phyloP scores from a whole-genome alignment of 176 grass and related monocot species.

The Carex scoparia region DNA sequence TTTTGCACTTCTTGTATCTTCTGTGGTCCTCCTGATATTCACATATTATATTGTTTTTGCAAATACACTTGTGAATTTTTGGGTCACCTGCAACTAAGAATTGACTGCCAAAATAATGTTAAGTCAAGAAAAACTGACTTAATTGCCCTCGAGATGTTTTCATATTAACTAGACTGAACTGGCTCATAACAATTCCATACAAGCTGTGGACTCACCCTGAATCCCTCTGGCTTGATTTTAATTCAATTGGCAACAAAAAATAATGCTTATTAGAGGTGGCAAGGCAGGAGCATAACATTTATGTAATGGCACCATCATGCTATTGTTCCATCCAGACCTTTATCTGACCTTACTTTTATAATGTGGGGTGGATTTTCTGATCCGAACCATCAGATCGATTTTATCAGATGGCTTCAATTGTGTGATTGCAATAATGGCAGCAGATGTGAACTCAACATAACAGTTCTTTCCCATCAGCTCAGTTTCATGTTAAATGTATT shows the following conservation, averaged over 20 bases:
- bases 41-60: neutral
- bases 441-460: neutral
- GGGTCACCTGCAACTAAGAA: neutral
- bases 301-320: neutral
- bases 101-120: neutral
- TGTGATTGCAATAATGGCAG: slow-evolving; percentile 4
- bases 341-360: neutral
- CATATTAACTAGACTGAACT: neutral
- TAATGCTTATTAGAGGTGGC: neutral
- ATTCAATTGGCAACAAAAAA: neutral
- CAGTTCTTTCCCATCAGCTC: neutral
- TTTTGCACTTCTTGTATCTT: neutral
- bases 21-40: neutral
- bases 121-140: neutral
- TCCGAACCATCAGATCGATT: neutral
- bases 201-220: neutral
- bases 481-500: neutral
- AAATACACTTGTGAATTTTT: neutral
- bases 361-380: neutral
- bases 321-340: neutral
- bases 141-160: neutral
- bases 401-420: slow-evolving; percentile 5
- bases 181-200: neutral
- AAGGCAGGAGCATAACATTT: neutral
- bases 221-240: slow-evolving; percentile 3